Evolutionary conservation across 805 yeast species (phyloP), one percentile per base, ranked within the genome.

Genomic region (Starmerella sp.): DNA sequence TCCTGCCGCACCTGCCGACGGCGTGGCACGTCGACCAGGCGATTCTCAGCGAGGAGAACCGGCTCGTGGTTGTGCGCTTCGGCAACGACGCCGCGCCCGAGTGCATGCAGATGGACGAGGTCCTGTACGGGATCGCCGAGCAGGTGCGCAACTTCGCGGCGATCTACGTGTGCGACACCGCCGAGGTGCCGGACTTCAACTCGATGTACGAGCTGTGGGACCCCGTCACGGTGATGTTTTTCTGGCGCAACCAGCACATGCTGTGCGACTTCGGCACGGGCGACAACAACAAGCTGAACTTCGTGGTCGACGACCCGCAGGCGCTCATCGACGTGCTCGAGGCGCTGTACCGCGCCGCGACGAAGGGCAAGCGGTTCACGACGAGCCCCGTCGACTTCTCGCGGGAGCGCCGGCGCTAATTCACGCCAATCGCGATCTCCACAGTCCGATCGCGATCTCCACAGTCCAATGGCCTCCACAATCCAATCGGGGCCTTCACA

Each of bases 21-120:
- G 96, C 95, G 6, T 88, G 96, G 97, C 98, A 93, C 65, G 97
- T 93, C 35, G 98, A 93, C 70, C 97, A 93, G 66, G 96, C 98
- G 6, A 93, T 93, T 39, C 74, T 93, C 28, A 80, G 67, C 7
- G 98, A 93, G 65, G 95, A 86, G 56, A 95, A 87, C 51, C 72
- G 96, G 55, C 69, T 93, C 7, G 97, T 93, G 30, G 83, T 90
- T 10, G 79, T 93, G 15, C 74, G 98, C 38, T 93, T 93, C 67
- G 98, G 98, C 0, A 72, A 84, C 44, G 95, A 86, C 58, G 60
- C 67, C 52, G 86, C 84, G 60, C 75, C 78, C 48, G 86, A 83
- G 46, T 88, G 96, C 65, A 83, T 89, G 89, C 71, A 81, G 45
- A 87, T 91, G 85, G 98, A 93, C 72, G 96, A 90, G 67, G 63